Evolutionary conservation across 2,329 filamentous ascomycete genomes (phyloP), one percentile per base, ranked within the genome.

Genomic region (Sporothrix schenckii): DNA sequence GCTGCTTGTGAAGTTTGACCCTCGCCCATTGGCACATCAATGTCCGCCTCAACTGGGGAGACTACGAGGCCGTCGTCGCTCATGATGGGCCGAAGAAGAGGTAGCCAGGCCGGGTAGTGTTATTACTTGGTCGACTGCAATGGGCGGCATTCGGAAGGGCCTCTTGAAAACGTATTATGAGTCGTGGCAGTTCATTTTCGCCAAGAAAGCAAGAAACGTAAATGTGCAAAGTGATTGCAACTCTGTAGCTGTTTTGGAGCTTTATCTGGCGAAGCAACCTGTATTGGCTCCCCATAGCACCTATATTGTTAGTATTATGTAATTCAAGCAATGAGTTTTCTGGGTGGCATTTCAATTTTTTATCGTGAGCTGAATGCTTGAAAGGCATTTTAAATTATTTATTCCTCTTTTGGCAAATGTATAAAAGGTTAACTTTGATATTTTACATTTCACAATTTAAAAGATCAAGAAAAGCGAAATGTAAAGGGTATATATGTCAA

Each of bases 41-140:
- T 27, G 16, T 56, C 27, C 5, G 21, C 39, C 41, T 58, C 63
- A 11, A 52, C 41, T 7, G 69, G 69, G 24, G 69, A 65, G 49
- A 58, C 70, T 63, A 72, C 61, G 21, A 68, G 54, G 13, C 44
- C 47, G 63, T 66, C 67, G 14, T 44, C 60, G 14, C 61, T 47
- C 70, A 63, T 63, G 19, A 7, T 19, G 30, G 47, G 9, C 27
- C 19, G 16, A 30, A 1, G 3, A 19, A 1, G 61, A 14, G n/a
- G 44, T 44, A 34, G 2, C 7, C 10, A 61, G 14, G 34, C 3
- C 21, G 34, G 14, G 16, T 16, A 14, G 41, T 14, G 41, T 13
- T 14, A 47, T 16, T 47, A 4, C 41, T 47, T 14, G 11, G 41
- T 10, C 41, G 10, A 16, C 14, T 4, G 41, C 41, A 16, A 10